phyloP scores from a whole-genome alignment of 306 rosid species.

The Glycine soja region DNA sequence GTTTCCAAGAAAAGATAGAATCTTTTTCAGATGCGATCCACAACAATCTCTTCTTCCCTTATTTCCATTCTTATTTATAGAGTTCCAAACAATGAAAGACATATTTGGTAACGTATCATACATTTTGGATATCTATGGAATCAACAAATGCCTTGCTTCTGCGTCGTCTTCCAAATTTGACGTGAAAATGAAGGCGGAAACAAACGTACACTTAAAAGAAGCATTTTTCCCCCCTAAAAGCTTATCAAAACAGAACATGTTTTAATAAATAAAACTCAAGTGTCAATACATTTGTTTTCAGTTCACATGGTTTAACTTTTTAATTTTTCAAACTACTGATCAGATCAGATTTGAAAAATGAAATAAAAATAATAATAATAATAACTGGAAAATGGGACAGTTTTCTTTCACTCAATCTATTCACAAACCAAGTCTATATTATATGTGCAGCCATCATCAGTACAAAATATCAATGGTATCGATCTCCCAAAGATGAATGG shows the following conservation, averaged over 20 bases:
- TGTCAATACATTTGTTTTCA: not conserved
- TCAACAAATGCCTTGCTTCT: too few species aligned
- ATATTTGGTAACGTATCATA: too few species aligned
- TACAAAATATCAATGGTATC: not conserved
- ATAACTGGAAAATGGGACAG: too few species aligned
- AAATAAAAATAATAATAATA: too few species aligned
- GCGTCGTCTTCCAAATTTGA: too few species aligned
- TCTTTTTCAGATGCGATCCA: too few species aligned
- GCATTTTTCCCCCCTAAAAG: not conserved
- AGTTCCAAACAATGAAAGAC: too few species aligned
- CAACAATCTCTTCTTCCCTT: too few species aligned
- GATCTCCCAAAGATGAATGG: slow-evolving; percentile 9
- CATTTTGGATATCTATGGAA: too few species aligned
- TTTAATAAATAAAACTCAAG: not conserved
- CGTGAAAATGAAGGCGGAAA: too few species aligned
- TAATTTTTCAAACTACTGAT: not conserved
- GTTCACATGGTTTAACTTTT: not conserved
- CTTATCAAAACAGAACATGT: not conserved
- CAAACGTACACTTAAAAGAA: not conserved
- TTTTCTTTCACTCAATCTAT: not conserved
- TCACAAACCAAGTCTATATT: not conserved
- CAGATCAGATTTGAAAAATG: not conserved
- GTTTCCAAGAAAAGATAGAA: too few species aligned
- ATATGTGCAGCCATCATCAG: not conserved
- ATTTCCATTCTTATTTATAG: too few species aligned